Evolutionary conservation across 2,329 filamentous ascomycete genomes (phyloP).

Genomic region (Aspergillus melleus): DNA sequence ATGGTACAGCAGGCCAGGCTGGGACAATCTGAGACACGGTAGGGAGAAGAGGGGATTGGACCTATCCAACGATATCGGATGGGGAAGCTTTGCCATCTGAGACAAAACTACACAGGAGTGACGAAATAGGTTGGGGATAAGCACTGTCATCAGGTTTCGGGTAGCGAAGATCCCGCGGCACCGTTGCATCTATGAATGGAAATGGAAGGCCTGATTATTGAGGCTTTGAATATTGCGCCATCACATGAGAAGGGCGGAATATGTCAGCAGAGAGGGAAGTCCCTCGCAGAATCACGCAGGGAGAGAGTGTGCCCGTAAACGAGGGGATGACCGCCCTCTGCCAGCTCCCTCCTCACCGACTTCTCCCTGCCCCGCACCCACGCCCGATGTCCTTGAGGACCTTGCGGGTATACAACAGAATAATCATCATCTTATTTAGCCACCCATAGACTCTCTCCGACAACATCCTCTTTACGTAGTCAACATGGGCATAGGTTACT

Average conservation of each 20-base stretch:
- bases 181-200: too few relatives aligned
- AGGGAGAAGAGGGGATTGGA: not conserved
- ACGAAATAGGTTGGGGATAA: not conserved
- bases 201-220: not conserved
- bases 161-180: not conserved
- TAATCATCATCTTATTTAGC: not conserved
- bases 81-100: not conserved
- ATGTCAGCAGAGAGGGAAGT: not conserved
- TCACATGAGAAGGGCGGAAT: not conserved
- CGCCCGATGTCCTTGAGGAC: not conserved
- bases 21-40: not conserved
- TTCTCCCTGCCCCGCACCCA: not conserved
- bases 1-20: not conserved
- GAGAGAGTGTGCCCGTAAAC: not conserved
- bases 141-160: not conserved
- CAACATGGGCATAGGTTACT: conserved; percentile 1
- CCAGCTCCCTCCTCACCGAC: not conserved
- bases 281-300: not conserved
- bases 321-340: not conserved
- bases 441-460: not conserved
- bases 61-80: not conserved
- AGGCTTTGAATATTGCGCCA: not conserved
- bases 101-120: too few relatives aligned
- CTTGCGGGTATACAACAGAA: not conserved
- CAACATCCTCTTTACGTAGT: not conserved